Evolutionary conservation across 2,329 filamentous ascomycete genomes (phyloP), one percentile per base, ranked within the genome.

Genomic region (Penicillium sp.): DNA sequence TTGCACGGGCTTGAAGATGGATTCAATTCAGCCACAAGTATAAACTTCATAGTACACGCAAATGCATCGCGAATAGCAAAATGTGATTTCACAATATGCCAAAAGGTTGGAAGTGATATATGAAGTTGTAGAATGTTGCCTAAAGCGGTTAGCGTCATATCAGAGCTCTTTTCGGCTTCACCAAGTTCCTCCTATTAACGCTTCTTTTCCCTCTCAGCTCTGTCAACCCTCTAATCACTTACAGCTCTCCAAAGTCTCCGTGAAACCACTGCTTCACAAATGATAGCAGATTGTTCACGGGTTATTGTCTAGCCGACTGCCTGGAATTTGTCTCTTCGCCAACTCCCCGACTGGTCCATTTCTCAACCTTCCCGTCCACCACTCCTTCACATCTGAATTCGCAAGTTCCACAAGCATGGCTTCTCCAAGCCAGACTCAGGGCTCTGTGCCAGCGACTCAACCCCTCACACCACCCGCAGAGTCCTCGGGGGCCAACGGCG

Each of bases 401-500:
- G 18, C 22, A 37, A 20, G 6, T 15, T 5, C 33, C 26, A 33
- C 27, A 22, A 57, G 46, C 23, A 74, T 75, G 73, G 68, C 72
- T 47, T 74, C 73, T 22, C 72, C 71, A 61, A 64, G 56, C 48
- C 69, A 69, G 59, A 63, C 63, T 22, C 69, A 70, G 61, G 60
- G 67, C 33, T 60, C 67, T 37, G 66, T 58, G 22, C 66, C 67
- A 41, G 62, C 69, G 23, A 69, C 68, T 6, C 75, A 75, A 59
- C 74, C 76, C 42, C 66, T 75, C 55, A 77, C 77, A 5, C 76
- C 77, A 35, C 76, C 77, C 5, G 75, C 75, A 44, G 76, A 79
- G 63, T 67, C 62, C 41, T 59, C 67, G 55, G 55, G 67, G 41
- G 61, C 66, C 43, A 63, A 67, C 51, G 57, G 64, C 23, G 52